Evolutionary conservation across 805 yeast species (phyloP), one percentile per base, ranked within the genome.

Genomic region (Kuraishia piskuri): DNA sequence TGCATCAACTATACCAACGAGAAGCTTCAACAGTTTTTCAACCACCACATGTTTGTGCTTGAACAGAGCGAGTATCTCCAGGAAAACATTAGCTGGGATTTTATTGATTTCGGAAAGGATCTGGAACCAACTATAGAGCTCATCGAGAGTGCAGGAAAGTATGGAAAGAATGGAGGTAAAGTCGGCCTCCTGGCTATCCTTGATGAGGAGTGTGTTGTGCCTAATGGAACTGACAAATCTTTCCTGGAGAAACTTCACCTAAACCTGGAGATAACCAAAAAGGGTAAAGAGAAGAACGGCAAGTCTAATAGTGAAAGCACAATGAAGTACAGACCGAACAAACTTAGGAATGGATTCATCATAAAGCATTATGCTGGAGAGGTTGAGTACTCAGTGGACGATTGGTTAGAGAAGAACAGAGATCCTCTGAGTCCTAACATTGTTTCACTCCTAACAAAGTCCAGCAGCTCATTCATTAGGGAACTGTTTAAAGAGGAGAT

Each of bases 141-240:
- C 53, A 91, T 94, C 52, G 99, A 94, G 69, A 84, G 65, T 59
- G 77, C 56, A 84, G 91, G 49, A 22, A 37, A 40, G 36, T 31
- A 31, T 31, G 40, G 40, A 14, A 31, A 31, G 40, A 6, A 31
- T 31, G 40, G 40, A 3, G 40, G 40, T 10, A 62, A 58, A 31
- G 78, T 90, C 68, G 97, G 97, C 51, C 77, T 94, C 17, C 80
- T 94, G 54, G 86, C 96, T 12, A 77, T 91, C 22, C 74, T 94
- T 50, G 96, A 94, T 65, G 99, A 94, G 68, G 98, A 94, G 65
- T 92, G 97, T 58, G 87, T 94, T 24, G 86, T 94, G 67, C 98
- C 98, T 14, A 88, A 86, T 60, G 88, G 97, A 0, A 79, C 88
- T 0, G 98, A 94, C 65, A 70, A 74, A 49, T 77, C 96, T 0